Conservation (phyloP, 495 filamentous ascomycete genomes). For the Penicillium coffeae region DNA sequence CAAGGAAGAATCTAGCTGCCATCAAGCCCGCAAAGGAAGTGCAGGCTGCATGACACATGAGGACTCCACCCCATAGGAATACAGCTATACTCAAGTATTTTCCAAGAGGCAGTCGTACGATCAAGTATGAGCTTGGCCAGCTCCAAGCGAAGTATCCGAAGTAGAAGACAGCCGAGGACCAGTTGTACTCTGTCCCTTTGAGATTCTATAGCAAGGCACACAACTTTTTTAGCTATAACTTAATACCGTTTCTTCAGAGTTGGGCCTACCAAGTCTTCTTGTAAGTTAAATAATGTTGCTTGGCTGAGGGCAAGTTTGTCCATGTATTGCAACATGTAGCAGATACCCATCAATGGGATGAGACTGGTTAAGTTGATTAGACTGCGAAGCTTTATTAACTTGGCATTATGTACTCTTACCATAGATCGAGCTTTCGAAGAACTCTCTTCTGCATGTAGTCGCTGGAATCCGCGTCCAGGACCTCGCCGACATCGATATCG, state of each 20-base stretch:
- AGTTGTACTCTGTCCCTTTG: slow-evolving; percentile 43
- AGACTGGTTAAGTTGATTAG: too few relatives aligned
- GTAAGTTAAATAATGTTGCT: slow-evolving; percentile 46
- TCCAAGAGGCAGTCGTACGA: slow-evolving; percentile 50
- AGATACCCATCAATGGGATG: slow-evolving; percentile 48
- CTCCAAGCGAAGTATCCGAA: slow-evolving; percentile 49
- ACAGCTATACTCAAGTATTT: slow-evolving; percentile 41
- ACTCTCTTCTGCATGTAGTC: slow-evolving; percentile 30
- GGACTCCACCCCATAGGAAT: slow-evolving; percentile 27
- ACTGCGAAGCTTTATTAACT: too few relatives aligned
- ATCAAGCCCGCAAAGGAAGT: slow-evolving; percentile 46
- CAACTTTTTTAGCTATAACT: neutral
- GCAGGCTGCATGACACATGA: slow-evolving; percentile 45
- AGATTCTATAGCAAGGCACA: slow-evolving; percentile 19
- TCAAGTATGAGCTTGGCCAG: slow-evolving; percentile 47
- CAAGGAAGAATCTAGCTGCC: slow-evolving; percentile 50
- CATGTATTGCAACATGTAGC: slow-evolving; percentile 52
- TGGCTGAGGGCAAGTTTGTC: slow-evolving; percentile 57
- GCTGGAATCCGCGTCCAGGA: slow-evolving; percentile 28
- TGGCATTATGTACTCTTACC: slow-evolving; percentile 21
- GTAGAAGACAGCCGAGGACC: slow-evolving; percentile 47
- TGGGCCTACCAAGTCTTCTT: slow-evolving; percentile 32
- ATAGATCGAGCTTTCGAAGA: slow-evolving; percentile 31
- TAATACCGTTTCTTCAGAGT: too few relatives aligned
- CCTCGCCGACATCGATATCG: slow-evolving; percentile 34